phyloP scores from a whole-genome alignment of 1,284 basidiomycete genomes.

The Ganoderma lingzhi region DNA sequence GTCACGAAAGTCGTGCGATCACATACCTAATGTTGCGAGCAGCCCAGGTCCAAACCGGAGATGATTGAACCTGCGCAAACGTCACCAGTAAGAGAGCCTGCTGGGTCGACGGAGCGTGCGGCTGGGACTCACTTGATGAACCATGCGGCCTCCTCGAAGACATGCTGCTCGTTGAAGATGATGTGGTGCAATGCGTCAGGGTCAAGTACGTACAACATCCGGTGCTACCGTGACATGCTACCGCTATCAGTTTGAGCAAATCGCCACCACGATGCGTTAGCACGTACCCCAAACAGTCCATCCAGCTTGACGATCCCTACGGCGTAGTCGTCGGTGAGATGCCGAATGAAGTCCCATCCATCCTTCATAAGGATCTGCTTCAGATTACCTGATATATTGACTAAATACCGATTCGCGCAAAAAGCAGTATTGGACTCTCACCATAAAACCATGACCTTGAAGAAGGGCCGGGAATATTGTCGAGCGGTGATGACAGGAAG shows the following conservation, averaged over 20 bases:
- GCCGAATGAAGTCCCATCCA: conserved; percentile 31
- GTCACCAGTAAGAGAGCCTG: no score
- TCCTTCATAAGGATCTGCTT: conserved; percentile 25
- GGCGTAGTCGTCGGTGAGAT: conserved; percentile 19
- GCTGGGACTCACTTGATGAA: conserved; percentile 24
- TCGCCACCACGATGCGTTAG: no score
- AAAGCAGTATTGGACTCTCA: neutral
- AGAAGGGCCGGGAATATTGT: conserved; percentile 28
- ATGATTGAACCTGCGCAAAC: conserved; percentile 16
- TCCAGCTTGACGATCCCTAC: conserved; percentile 21
- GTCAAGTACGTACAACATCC: conserved; percentile 33
- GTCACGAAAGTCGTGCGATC: no score
- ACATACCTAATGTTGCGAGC: conserved; percentile 21
- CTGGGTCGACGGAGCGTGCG: no score
- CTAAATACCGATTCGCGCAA: no score
- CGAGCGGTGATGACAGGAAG: conserved; percentile 20
- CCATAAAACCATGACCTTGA: conserved; percentile 21
- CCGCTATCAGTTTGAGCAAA: neutral
- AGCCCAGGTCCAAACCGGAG: conserved; percentile 28
- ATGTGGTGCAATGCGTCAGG: conserved; percentile 49
- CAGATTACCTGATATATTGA: conserved; percentile 23
- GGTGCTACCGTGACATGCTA: conserved; percentile 8
- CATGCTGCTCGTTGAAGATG: conserved; percentile 31
- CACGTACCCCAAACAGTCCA: conserved; percentile 25
- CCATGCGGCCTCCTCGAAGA: conserved; percentile 25